Percentiles rank a stretch among this genome's conserved stretches.
Evolutionary conservation across 2,329 filamentous ascomycete genomes (phyloP).

Genomic region (Emmonsiellopsis sp.): DNA sequence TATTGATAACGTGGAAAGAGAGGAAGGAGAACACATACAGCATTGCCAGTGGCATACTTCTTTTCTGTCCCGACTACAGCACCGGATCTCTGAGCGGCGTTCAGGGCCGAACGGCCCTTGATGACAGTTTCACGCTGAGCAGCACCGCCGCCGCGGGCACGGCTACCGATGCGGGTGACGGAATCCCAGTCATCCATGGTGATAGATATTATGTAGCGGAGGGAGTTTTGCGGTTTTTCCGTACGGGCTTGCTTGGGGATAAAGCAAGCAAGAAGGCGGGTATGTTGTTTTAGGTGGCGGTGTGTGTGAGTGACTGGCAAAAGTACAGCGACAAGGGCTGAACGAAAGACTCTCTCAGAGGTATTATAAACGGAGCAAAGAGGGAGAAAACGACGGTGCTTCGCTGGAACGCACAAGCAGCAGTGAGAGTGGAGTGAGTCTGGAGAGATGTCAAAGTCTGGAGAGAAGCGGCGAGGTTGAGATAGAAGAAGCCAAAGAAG

Average conservation of each 20-base stretch:
- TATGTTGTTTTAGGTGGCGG: background rate
- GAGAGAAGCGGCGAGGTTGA: background rate
- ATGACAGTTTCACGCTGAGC: conserved; percentile 73
- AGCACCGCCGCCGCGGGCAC: conserved; percentile 58
- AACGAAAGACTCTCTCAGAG: background rate
- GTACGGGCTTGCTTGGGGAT: background rate
- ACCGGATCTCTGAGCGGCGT: conserved; percentile 78
- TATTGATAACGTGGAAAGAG: background rate
- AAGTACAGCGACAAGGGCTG: background rate
- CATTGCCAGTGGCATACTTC: conserved; percentile 72
- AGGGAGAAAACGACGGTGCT: background rate
- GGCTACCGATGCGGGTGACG: conserved; percentile 90
- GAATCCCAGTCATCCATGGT: conserved; percentile 74
- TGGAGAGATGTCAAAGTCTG: background rate
- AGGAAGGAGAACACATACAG: conserved; percentile 48
- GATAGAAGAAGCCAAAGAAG: conserved; percentile 1
- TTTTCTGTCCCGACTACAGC: conserved; percentile 78
- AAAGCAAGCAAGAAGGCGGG: background rate
- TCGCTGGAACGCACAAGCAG: background rate
- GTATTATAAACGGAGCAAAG: background rate
- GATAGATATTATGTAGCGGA: conserved; percentile 5
- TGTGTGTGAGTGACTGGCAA: no score
- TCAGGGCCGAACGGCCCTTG: conserved; percentile 72
- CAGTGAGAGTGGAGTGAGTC: background rate
- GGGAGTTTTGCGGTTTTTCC: background rate